phyloP scores from a whole-genome alignment of 176 grass and related monocot species.

The Canna indica region DNA sequence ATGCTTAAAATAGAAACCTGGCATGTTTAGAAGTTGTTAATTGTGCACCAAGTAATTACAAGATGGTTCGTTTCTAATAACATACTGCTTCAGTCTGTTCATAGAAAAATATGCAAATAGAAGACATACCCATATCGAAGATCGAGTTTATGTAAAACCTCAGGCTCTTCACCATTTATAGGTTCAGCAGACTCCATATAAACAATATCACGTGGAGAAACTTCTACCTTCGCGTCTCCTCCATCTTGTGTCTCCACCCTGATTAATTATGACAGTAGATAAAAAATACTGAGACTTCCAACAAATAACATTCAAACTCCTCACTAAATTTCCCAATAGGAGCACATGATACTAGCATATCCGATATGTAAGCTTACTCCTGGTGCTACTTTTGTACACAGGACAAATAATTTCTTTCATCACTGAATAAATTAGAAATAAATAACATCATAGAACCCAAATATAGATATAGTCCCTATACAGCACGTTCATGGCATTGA shows the following conservation, averaged over 20 bases:
- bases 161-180: conserved; percentile 65
- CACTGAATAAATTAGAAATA: background rate
- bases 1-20: background rate
- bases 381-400: background rate
- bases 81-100: conserved; percentile 12
- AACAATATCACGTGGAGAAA: conserved; percentile 94
- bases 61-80: background rate
- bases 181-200: conserved; percentile 81
- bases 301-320: background rate
- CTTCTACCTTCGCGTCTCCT: conserved; percentile 97
- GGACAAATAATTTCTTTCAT: background rate
- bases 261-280: conserved; percentile 25
- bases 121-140: conserved; percentile 88
- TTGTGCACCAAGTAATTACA: background rate
- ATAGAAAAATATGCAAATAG: conserved; percentile 20
- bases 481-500: background rate
- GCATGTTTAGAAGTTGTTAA: background rate
- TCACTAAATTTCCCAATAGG: background rate
- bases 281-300: background rate
- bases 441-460: background rate
- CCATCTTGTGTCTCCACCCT: conserved; percentile 99
- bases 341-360: background rate
- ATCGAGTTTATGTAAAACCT: conserved; percentile 92
- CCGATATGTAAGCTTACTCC: background rate
- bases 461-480: too few relatives aligned